A percentile compares a stretch with the other conserved stretches of the same genome.
These are phyloP conservation scores for Pseudophaeomoniella oleicola DNA, from an alignment of 2,329 filamentous ascomycete species.

Conservation along the genomic window DNA sequence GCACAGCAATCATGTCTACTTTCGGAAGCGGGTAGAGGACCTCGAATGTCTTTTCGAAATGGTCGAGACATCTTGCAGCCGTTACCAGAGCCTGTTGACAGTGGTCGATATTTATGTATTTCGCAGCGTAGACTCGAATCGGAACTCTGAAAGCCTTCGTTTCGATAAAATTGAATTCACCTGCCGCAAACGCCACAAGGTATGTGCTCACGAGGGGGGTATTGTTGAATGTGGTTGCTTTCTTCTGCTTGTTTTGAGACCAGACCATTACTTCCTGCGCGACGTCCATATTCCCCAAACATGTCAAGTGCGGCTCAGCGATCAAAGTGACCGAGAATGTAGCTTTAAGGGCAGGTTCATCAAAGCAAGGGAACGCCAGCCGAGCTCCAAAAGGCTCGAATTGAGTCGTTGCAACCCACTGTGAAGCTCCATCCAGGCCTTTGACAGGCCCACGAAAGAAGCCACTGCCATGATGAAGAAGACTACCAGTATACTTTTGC, in stretches of 20 bases:
- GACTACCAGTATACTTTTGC: not conserved
- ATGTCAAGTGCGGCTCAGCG: not conserved
- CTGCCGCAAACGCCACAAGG: not conserved
- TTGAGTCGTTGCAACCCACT: slow-evolving; percentile 1
- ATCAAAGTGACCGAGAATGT: slow-evolving; percentile 48
- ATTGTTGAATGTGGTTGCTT: not conserved
- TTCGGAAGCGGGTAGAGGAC: slow-evolving; percentile 1
- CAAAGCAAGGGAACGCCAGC: slow-evolving; percentile 88
- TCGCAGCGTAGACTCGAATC: not conserved
- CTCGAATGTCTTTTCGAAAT: slow-evolving; percentile 1
- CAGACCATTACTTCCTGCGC: not conserved
- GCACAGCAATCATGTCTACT: not conserved
- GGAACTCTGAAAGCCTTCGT: not conserved
- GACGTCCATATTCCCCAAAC: not conserved
- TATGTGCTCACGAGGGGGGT: slow-evolving; percentile 1
- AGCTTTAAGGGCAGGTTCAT: slow-evolving; percentile 87
- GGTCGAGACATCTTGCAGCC: not conserved
- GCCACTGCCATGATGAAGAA: slow-evolving; percentile 1
- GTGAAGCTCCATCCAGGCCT: not conserved
- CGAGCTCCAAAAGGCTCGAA: slow-evolving; percentile 65
- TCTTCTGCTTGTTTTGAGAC: not conserved
- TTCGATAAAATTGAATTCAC: slow-evolving; percentile 1
- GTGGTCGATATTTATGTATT: not conserved
- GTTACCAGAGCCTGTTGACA: not conserved
- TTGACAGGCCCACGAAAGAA: not conserved